phyloP scores from a whole-genome alignment of 352 stramenopile species.

The Globisporangium uncinulatum region DNA sequence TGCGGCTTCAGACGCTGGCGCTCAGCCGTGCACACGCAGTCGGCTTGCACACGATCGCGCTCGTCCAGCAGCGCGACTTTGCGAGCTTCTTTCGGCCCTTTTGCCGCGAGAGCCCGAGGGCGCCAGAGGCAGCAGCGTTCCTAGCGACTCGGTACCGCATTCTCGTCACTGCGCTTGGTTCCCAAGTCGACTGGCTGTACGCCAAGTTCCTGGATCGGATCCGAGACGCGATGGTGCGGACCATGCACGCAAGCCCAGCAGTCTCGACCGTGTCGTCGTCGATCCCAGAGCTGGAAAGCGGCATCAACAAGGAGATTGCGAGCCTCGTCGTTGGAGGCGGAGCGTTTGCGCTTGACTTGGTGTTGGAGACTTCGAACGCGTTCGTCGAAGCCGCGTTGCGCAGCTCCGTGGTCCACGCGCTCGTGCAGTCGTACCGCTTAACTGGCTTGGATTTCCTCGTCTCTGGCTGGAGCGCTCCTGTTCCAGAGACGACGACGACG shows the following conservation, averaged over 20 bases:
- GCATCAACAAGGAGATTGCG: constrained; percentile 46
- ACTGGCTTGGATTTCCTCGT: constrained; percentile 57
- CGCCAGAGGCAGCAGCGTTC: constrained; percentile 29
- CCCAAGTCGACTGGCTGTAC: constrained; percentile 44
- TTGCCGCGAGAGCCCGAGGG: constrained; percentile 19
- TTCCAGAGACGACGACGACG: neutral
- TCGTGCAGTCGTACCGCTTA: constrained; percentile 42
- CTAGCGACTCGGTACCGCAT: constrained; percentile 31
- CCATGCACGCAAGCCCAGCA: neutral
- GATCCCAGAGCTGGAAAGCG: constrained; percentile 38
- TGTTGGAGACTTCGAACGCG: constrained; percentile 37
- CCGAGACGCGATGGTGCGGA: constrained; percentile 23
- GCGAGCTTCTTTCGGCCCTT: constrained; percentile 45
- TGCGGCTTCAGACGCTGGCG: constrained; percentile 44
- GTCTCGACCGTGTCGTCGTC: neutral
- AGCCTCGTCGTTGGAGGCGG: constrained; percentile 28
- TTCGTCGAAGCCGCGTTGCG: constrained; percentile 30
- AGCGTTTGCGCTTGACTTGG: constrained; percentile 26
- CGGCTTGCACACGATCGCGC: constrained; percentile 39
- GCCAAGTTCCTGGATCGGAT: constrained; percentile 34
- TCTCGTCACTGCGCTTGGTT: constrained; percentile 29
- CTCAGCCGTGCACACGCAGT: constrained; percentile 45
- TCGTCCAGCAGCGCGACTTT: constrained; percentile 61
- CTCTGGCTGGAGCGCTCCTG: constrained; percentile 29
- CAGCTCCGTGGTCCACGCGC: constrained; percentile 34